These are phyloP conservation scores for Panicum virgatum DNA, from an alignment of 202 grass and related monocot genomes.

Conservation along the genomic window DNA sequence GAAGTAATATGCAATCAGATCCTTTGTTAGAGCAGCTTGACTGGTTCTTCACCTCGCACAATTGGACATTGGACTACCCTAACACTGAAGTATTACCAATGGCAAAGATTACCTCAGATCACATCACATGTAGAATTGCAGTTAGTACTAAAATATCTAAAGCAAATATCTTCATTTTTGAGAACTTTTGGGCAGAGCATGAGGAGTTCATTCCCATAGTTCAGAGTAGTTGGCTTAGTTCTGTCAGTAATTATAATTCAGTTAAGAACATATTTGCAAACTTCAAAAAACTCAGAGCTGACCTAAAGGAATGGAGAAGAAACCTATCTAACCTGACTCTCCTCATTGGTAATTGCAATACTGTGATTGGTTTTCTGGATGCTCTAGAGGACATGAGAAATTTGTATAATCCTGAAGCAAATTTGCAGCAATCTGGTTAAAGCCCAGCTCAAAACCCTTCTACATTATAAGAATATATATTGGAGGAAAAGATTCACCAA, in stretches of 20 bases:
- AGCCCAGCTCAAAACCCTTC: accelerated
- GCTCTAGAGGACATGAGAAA: neutral
- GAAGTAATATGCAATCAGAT: neutral
- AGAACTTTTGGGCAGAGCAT: neutral
- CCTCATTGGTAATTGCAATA: neutral
- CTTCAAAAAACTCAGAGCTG: neutral
- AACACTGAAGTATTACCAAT: neutral
- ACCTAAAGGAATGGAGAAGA: accelerated
- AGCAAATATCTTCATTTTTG: neutral
- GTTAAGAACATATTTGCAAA: neutral
- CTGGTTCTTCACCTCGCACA: neutral
- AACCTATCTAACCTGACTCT: accelerated
- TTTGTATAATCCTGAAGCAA: neutral
- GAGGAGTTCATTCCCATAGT: accelerated
- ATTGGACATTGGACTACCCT: neutral
- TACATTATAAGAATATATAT: neutral
- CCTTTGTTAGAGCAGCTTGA: neutral
- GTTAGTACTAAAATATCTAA: too few relatives aligned
- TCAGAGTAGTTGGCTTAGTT: neutral
- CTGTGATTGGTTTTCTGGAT: accelerated
- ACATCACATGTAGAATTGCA: too few relatives aligned
- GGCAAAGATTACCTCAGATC: neutral
- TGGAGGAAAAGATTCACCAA: too few relatives aligned
- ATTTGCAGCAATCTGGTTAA: neutral
- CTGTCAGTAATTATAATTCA: too few relatives aligned